These are phyloP conservation scores for Geotrichum histeridarum DNA, from an alignment of 1,139 yeast species.

Conservation along the genomic window DNA sequence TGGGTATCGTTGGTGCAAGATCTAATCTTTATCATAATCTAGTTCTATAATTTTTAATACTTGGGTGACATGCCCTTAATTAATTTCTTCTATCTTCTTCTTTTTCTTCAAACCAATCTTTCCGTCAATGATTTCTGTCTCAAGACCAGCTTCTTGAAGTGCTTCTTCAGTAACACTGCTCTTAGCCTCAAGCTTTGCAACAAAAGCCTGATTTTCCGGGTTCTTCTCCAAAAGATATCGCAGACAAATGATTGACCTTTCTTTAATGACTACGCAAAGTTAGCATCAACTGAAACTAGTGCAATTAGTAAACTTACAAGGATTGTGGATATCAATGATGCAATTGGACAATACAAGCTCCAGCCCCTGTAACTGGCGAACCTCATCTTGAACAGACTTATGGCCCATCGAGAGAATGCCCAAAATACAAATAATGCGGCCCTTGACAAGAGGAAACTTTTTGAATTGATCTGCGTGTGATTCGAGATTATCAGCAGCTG, in stretches of 20 bases:
- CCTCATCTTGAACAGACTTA: slow-evolving; percentile 56
- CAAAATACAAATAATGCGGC: slow-evolving; percentile 29
- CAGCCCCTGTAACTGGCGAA: slow-evolving; percentile 63
- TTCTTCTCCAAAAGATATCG: slow-evolving; percentile 63
- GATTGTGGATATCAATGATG: slow-evolving; percentile 80
- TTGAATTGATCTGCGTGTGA: slow-evolving; percentile 10
- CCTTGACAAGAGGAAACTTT: slow-evolving; percentile 34
- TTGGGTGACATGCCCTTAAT: not conserved
- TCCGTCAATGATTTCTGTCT: slow-evolving; percentile 54
- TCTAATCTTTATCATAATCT: slow-evolving; percentile 2
- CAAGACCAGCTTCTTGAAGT: slow-evolving; percentile 54
- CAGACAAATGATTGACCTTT: slow-evolving; percentile 73
- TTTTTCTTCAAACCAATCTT: slow-evolving; percentile 42
- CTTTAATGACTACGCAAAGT: slow-evolving; percentile 48
- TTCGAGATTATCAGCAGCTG: not conserved
- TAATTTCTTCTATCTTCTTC: slow-evolving; percentile 1
- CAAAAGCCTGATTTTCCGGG: slow-evolving; percentile 63
- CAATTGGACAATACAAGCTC: slow-evolving; percentile 74
- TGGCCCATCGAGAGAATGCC: slow-evolving; percentile 43
- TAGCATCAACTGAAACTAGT: not conserved
- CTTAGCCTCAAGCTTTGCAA: slow-evolving; percentile 57
- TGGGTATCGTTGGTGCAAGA: slow-evolving; percentile 31
- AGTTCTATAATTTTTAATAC: too few species aligned
- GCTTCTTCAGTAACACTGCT: slow-evolving; percentile 48
- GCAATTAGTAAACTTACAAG: slow-evolving; percentile 40